Percentiles rank a stretch among this genome's conserved stretches.
Conservation (phyloP, 371 early-diverging fungal genomes). For the Choanephora cucurbitarum region DNA sequence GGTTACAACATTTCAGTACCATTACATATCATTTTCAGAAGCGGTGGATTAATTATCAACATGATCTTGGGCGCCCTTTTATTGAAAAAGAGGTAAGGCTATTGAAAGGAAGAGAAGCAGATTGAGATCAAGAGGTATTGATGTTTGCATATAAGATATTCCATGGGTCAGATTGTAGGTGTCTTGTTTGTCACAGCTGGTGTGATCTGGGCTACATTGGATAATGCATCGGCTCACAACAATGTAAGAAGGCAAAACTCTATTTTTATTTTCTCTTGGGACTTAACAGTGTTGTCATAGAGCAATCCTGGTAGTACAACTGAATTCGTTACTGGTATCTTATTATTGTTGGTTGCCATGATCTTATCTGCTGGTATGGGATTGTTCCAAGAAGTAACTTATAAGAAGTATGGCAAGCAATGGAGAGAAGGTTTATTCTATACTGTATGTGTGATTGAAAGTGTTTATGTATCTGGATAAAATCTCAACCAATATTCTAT, state of each 20-base stretch:
- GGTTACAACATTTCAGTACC: slow-evolving; percentile 83
- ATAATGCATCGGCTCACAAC: slow-evolving; percentile 26
- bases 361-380: slow-evolving; percentile 82
- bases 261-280: too few relatives aligned
- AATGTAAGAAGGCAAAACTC: slow-evolving; percentile 11
- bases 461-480: too few relatives aligned
- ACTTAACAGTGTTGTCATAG: slow-evolving; percentile 8
- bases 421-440: slow-evolving; percentile 94
- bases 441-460: slow-evolving; percentile 64
- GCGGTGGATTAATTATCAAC: slow-evolving; percentile 80
- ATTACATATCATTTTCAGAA: slow-evolving; percentile 89
- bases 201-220: slow-evolving; percentile 70
- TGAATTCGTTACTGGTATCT: slow-evolving; percentile 76
- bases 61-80: slow-evolving; percentile 81
- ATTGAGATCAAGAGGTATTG: neutral
- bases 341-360: slow-evolving; percentile 71
- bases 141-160: slow-evolving; percentile 26
- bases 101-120: neutral
- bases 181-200: slow-evolving; percentile 82
- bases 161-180: slow-evolving; percentile 47
- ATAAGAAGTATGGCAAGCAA: slow-evolving; percentile 76
- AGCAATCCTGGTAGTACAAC: slow-evolving; percentile 29
- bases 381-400: slow-evolving; percentile 81
- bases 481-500: too few relatives aligned
- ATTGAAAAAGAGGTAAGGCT: slow-evolving; percentile 64